A percentile compares a stretch with the other conserved stretches of the same genome.
phyloP scores from a whole-genome alignment of 192 early-diverging fungal genomes.

The Bifiguratus adelaidae region DNA sequence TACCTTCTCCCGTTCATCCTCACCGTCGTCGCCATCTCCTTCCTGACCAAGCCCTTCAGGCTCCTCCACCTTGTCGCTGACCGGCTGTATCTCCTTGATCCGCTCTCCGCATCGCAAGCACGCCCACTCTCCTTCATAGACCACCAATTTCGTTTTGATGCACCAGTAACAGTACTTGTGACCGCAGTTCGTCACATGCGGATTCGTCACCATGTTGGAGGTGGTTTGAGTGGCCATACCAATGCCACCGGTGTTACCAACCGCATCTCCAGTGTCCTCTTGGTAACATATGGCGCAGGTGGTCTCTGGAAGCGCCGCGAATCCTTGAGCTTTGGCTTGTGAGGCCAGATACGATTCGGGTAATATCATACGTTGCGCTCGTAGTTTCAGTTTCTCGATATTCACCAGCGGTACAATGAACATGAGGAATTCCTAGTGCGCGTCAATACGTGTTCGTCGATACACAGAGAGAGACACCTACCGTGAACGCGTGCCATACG shows the following conservation, averaged over 20 bases:
- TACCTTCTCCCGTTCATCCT: no score
- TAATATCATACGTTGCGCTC: constrained; percentile 29
- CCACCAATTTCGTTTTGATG: constrained; percentile 61
- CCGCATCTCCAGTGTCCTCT: constrained; percentile 23
- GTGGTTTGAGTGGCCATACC: constrained; percentile 21
- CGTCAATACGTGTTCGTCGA: not conserved
- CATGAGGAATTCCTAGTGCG: constrained; percentile 69
- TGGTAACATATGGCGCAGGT: constrained; percentile 73
- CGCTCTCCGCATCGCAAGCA: constrained; percentile 71
- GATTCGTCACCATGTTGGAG: constrained; percentile 41
- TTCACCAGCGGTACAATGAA: constrained; percentile 80
- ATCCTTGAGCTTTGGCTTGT: constrained; percentile 23
- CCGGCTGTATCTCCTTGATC: no score
- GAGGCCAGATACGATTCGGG: constrained; percentile 29
- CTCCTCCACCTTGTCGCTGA: no score
- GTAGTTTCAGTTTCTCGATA: constrained; percentile 39
- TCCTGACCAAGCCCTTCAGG: no score
- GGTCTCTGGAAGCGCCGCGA: constrained; percentile 43
- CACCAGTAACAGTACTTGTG: constrained; percentile 92
- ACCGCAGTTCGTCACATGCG: constrained; percentile 74
- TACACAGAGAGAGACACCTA: constrained; percentile 16
- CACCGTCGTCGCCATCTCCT: constrained; percentile 28
- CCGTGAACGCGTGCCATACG: constrained; percentile 88
- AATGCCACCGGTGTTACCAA: constrained; percentile 10
- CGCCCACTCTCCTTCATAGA: constrained; percentile 58